Percentiles rank a stretch among this genome's conserved stretches.
phyloP scores from a whole-genome alignment of 345 rosid species.

The Excoecaria cochinchinensis region DNA sequence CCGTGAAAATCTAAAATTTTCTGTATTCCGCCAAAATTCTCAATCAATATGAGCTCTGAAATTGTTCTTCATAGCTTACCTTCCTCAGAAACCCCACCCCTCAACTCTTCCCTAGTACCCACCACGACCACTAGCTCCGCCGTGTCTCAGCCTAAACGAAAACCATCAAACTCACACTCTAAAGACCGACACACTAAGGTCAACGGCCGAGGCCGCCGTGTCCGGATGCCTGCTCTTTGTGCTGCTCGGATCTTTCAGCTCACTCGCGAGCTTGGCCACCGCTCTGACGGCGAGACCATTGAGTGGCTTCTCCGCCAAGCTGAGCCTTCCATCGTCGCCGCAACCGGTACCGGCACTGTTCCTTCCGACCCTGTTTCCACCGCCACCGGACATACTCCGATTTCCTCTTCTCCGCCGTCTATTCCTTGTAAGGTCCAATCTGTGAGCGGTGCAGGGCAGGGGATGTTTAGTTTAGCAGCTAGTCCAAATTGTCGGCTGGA shows the following conservation, averaged over 20 bases:
- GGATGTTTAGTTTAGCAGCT: constrained; percentile 22
- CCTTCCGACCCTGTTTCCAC: constrained; percentile 42
- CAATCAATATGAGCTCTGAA: constrained; percentile 13
- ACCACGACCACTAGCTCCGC: constrained; percentile 12
- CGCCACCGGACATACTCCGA: constrained; percentile 29
- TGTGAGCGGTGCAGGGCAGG: constrained; percentile 10
- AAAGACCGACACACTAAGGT: constrained; percentile 76
- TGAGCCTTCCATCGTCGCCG: constrained; percentile 55
- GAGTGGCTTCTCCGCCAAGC: constrained; percentile 69
- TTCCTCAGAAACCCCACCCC: constrained; percentile 19
- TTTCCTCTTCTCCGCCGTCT: constrained; percentile 31
- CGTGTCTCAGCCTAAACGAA: constrained; percentile 4
- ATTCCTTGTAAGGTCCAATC: constrained; percentile 31
- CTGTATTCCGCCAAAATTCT: background rate
- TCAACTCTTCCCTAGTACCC: constrained; percentile 13
- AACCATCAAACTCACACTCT: constrained; percentile 16
- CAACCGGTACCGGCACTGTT: constrained; percentile 53
- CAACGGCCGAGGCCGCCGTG: constrained; percentile 69
- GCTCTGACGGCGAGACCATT: constrained; percentile 64
- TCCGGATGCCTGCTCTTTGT: constrained; percentile 65
- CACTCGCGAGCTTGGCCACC: constrained; percentile 71
- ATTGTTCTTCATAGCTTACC: constrained; percentile 5
- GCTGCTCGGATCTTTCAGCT: constrained; percentile 77
- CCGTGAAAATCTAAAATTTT: background rate
- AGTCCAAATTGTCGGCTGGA: constrained; percentile 41